These are phyloP conservation scores for Termitomyces heimii DNA, from an alignment of 768 basidiomycete species.

Conservation along the genomic window DNA sequence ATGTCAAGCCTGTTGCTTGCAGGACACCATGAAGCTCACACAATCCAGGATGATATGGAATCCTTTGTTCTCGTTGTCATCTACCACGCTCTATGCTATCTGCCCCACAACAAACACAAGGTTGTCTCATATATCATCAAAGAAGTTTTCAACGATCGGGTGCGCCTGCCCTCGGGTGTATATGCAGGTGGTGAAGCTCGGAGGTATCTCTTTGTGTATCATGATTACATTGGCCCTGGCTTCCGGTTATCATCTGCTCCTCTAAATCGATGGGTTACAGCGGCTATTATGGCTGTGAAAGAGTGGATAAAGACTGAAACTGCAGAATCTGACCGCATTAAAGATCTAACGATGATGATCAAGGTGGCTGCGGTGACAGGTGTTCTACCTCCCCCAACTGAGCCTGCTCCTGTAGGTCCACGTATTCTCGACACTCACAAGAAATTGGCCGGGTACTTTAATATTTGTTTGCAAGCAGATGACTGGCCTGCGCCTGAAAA, in stretches of 20 bases:
- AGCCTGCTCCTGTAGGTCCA: not conserved
- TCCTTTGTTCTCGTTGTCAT: slow-evolving; percentile 8
- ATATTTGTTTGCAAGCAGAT: not conserved
- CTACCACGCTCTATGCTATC: no score
- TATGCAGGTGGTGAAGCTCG: not conserved
- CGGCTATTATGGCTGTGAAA: not conserved
- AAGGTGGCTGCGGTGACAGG: not conserved
- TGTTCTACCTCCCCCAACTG: not conserved
- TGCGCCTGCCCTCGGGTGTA: not conserved
- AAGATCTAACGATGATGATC: not conserved
- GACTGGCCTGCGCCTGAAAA: not conserved
- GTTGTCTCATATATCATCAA: not conserved
- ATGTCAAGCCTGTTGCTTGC: slow-evolving; percentile 9
- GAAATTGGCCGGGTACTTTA: not conserved
- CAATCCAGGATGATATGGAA: slow-evolving; percentile 13
- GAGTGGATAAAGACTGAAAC: no score
- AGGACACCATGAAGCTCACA: no score
- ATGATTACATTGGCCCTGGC: not conserved
- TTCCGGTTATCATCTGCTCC: not conserved
- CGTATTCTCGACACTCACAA: not conserved
- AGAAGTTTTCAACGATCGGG: not conserved
- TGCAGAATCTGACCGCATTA: no score
- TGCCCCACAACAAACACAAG: no score
- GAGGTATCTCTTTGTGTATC: not conserved
- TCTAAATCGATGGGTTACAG: not conserved